Base-by-base conservation (phyloP, 805 yeast species). In the Saccharomycopsis sp. region DNA sequence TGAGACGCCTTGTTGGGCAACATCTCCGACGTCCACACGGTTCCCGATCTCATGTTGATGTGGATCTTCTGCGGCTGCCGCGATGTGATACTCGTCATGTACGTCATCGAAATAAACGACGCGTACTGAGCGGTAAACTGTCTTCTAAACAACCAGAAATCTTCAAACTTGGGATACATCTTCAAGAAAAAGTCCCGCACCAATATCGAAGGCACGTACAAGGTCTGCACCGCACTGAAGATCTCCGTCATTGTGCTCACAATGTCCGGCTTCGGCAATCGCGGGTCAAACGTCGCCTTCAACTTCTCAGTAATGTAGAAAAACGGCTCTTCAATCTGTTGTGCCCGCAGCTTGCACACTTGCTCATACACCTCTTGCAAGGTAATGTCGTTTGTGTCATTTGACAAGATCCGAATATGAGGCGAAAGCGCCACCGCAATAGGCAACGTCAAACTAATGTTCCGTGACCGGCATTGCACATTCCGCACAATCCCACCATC, bases 101-200 rank as follows among this genome's bases (percentile, higher is more conserved):
- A 86, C 0, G 97, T 84, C 70, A 88, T 78, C 60, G 89, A 89
- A 33, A 86, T 77, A 52, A 92, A 82, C 0, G 95, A 78, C 4
- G 96, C 96, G 61, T 89, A 92, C 60, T 88, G 95, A 20, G 94
- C 80, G 4, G 96, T 77, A 56, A 92, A 94, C 55, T 88, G 96
- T 53, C 87, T 86, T 48, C 97, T 74, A 77, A 94, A 92, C 39
- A 89, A 63, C 98, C 98, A 92, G 68, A 89, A 92, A 54, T 89
- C 96, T 59, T 83, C 96, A 57, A 80, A 94, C 44, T 77, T 72
- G 9, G 80, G 70, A 59, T 78, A 92, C 30, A 77, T 63, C 5
- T 67, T 69, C 42, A 79, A 58, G 55, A 87, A 92, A 57, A 83
- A 81, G 50, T 83, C 83, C 54, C 77, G 77, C 66, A 89, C 66